These are phyloP conservation scores for Odontarrhena argentea DNA, from an alignment of 345 rosid species.

Conservation along the genomic window DNA sequence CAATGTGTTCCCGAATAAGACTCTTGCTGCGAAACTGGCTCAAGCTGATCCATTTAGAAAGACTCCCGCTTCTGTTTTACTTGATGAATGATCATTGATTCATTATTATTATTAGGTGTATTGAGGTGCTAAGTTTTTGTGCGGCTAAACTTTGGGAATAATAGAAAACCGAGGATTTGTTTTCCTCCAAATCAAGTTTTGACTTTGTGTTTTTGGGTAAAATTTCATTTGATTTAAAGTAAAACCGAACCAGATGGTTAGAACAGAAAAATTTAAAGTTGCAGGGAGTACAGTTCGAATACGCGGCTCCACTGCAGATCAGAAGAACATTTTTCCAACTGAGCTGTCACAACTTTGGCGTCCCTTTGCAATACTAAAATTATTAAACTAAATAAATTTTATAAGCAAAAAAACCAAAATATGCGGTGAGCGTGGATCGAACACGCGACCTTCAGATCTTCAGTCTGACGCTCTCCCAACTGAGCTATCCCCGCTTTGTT, in stretches of 20 bases:
- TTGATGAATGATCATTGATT: conserved; percentile 39
- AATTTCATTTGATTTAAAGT: neutral
- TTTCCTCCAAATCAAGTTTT: neutral
- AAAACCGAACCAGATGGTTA: too few relatives aligned
- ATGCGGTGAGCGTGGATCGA: conserved; percentile 96
- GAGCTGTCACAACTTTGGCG: too few relatives aligned
- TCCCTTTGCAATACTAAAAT: too few relatives aligned
- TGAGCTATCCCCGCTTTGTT: conserved; percentile 65
- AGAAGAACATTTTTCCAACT: too few relatives aligned
- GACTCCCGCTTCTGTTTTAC: conserved; percentile 64
- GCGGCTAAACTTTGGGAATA: neutral
- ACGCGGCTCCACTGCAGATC: too few relatives aligned
- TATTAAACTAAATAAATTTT: too few relatives aligned
- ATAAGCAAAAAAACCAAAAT: neutral
- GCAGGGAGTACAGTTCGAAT: too few relatives aligned
- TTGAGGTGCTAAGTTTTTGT: neutral
- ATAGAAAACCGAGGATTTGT: neutral
- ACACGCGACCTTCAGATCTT: conserved; percentile 99
- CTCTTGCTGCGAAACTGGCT: conserved; percentile 52
- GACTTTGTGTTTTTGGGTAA: neutral
- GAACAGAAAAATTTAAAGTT: too few relatives aligned
- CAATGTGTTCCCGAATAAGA: conserved; percentile 67
- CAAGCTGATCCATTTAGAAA: conserved; percentile 68
- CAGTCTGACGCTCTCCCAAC: conserved; percentile 98
- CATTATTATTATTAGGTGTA: neutral